These are phyloP conservation scores for Cicer arietinum DNA, from an alignment of 306 rosid genomes.

Conservation along the genomic window DNA sequence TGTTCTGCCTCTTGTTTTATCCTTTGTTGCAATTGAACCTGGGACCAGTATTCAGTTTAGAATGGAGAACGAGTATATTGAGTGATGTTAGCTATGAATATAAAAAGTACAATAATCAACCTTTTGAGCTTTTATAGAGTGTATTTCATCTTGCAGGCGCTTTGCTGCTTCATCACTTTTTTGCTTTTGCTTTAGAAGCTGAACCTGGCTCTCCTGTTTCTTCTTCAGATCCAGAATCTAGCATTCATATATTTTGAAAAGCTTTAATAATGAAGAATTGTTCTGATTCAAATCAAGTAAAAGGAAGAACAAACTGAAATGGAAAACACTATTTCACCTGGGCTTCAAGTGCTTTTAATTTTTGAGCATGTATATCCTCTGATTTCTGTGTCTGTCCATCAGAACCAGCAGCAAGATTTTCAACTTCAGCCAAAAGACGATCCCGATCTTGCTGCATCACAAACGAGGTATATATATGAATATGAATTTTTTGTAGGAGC, in stretches of 20 bases:
- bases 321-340: conserved; percentile 63
- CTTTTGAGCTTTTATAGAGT: conserved; percentile 94
- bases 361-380: conserved; percentile 89
- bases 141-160: conserved; percentile 96
- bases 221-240: conserved; percentile 93
- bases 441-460: conserved; percentile 85
- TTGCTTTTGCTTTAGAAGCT: conserved; percentile 93
- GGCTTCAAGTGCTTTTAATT: conserved; percentile 83
- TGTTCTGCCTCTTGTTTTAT: conserved; percentile 99
- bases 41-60: conserved; percentile 30
- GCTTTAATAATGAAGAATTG: conserved; percentile 25
- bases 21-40: conserved; percentile 94
- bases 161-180: conserved; percentile 97
- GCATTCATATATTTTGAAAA: conserved; percentile 45
- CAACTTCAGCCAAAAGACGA: conserved; percentile 85
- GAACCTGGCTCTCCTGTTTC: conserved; percentile 97
- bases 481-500: conserved; percentile 42
- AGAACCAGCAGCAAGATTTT: conserved; percentile 84
- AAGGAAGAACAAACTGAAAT: conserved; percentile 9
- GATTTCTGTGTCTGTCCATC: conserved; percentile 89
- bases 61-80: neutral
- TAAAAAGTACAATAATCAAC: conserved; percentile 53
- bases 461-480: conserved; percentile 47
- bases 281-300: conserved; percentile 29
- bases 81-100: conserved; percentile 15